Evolutionary conservation across 306 rosid genomes (phyloP), one percentile per base, ranked within the genome.

Genomic region (Albizia julibrissin): DNA sequence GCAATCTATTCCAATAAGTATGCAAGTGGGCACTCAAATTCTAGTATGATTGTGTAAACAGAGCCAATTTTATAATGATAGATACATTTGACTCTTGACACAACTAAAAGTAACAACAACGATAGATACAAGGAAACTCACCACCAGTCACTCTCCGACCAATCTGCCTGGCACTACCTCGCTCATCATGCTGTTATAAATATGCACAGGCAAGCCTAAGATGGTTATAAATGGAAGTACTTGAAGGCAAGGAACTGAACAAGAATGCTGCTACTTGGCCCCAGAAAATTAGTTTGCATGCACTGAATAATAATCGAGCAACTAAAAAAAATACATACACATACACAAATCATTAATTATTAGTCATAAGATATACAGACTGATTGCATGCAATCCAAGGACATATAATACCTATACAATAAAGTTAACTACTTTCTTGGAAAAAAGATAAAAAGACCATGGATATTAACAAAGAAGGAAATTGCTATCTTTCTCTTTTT

Each of bases 131-230:
- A 47, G 80, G 80, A 84, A 66, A 80, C 95, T 84, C 84, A 94
- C 97, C 97, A 65, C 86, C 69, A 79, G 89, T 47, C 77, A 86
- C 64, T 34, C 85, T 81, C 64, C 34, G 91, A 77, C 87, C 92
- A 91, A 65, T 84, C 84, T 86, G 91, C 85, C 86, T 76, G 59
- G 90, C 84, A 89, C 79, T 84, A 81, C 87, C 87, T 82, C 86
- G 94, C 69, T 87, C 89, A 58, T 84, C 89, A 37, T 87, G 92
- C 94, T 93, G 93, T 84, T 83, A 89, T 66, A 89, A 89, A 90
- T 90, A 91, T 66, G 87, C 84, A 89, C 87, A 90, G 87, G 85
- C 90, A 91, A 89, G 92, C 89, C 90, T 82, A 90, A 89, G 83
- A 87, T 81, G 80, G 85, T 90, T 86, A 92, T 82, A 86, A 83